Evolutionary conservation across 2,329 filamentous ascomycete species (phyloP).

Genomic region (Acrodontium crateriforme): DNA sequence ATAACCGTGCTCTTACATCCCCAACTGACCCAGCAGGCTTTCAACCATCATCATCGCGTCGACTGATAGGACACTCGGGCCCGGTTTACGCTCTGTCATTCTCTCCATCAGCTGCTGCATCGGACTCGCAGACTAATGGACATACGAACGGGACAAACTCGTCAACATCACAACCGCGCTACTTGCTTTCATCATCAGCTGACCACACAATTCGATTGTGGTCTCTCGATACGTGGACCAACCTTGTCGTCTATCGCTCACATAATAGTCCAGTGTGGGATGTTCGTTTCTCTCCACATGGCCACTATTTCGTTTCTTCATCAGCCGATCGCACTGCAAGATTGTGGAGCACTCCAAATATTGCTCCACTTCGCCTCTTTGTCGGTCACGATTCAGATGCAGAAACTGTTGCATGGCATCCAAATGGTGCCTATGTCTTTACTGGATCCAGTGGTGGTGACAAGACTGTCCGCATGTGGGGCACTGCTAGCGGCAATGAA

Average conservation of each 20-base stretch:
- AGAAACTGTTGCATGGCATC: constrained; percentile 86
- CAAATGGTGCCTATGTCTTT: constrained; percentile 86
- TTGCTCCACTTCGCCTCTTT: constrained; percentile 74
- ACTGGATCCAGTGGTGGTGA: constrained; percentile 66
- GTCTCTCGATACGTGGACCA: constrained; percentile 86
- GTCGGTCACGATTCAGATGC: constrained; percentile 88
- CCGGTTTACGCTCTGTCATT: constrained; percentile 85
- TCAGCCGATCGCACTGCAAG: constrained; percentile 84
- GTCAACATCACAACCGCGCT: constrained; percentile 48
- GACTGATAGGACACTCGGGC: constrained; percentile 73
- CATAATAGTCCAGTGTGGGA: constrained; percentile 85
- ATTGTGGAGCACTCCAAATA: constrained; percentile 85
- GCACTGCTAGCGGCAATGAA: constrained; percentile 71
- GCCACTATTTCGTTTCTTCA: constrained; percentile 84
- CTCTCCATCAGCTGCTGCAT: constrained; percentile 50
- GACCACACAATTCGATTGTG: constrained; percentile 84
- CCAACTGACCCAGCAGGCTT: constrained; percentile 48
- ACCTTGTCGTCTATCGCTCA: constrained; percentile 83
- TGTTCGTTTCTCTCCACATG: constrained; percentile 78
- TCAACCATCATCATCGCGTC: constrained; percentile 51
- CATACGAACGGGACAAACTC: constrained; percentile 23
- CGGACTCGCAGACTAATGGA: constrained; percentile 17
- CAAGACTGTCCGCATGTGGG: constrained; percentile 95
- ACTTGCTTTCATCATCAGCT: constrained; percentile 73
- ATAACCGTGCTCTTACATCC: constrained; percentile 67